Evolutionary conservation across 768 basidiomycete genomes (phyloP).

Genomic region (Dioszegia hungarica): DNA sequence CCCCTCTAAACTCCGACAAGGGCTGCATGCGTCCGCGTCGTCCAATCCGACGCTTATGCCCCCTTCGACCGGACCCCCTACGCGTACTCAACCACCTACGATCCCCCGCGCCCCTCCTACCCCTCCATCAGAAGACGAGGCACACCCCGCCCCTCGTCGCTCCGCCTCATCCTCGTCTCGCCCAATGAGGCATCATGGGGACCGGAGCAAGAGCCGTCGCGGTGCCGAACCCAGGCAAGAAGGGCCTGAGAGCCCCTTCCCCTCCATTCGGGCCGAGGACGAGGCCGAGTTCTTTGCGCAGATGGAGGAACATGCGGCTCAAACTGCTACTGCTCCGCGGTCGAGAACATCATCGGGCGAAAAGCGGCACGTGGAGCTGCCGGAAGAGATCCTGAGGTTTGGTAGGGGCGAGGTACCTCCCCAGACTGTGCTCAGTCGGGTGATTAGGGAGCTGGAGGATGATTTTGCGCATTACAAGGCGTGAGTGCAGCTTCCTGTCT

Average conservation of each 20-base stretch:
- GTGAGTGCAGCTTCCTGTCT: slow-evolving; percentile 53
- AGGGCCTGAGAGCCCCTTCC: slow-evolving; percentile 56
- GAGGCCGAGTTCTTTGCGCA: slow-evolving; percentile 68
- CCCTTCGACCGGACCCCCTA: slow-evolving; percentile 23
- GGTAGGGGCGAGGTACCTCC: slow-evolving; percentile 61
- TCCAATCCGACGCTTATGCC: slow-evolving; percentile 17
- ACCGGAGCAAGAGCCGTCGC: no score
- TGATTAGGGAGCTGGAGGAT: slow-evolving; percentile 83
- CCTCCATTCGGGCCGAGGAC: slow-evolving; percentile 71
- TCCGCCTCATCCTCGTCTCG: slow-evolving; percentile 4
- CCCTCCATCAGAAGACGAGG: slow-evolving; percentile 13
- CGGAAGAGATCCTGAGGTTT: background rate
- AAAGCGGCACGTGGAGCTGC: background rate
- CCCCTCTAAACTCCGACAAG: slow-evolving; percentile 36
- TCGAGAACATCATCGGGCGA: no score
- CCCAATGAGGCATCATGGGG: no score
- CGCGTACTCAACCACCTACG: slow-evolving; percentile 8
- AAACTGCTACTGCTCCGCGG: no score
- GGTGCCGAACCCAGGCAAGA: no score
- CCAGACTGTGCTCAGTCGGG: slow-evolving; percentile 77
- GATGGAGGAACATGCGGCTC: slow-evolving; percentile 45
- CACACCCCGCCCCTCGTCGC: background rate
- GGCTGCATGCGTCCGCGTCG: slow-evolving; percentile 28
- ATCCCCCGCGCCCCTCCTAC: slow-evolving; percentile 9
- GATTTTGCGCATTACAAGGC: slow-evolving; percentile 93